phyloP scores from a whole-genome alignment of 805 yeast genomes.

The Wickerhamiella allomyrinae region DNA sequence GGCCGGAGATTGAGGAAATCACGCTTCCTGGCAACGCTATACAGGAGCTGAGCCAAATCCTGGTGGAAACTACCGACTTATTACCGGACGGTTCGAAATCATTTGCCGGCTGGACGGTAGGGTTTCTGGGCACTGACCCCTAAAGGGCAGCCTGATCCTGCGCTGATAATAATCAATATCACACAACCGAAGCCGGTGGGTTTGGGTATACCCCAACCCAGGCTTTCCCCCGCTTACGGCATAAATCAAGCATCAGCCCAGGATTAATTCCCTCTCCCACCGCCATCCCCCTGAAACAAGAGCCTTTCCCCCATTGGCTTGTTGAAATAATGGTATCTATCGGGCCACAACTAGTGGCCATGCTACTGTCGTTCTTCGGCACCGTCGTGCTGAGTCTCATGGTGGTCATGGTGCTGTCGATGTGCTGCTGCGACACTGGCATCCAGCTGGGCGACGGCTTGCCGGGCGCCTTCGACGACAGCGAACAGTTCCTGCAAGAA shows the following conservation, averaged over 20 bases:
- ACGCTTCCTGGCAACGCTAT: slow-evolving; percentile 25
- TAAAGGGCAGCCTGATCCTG: too few species aligned
- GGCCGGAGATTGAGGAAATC: slow-evolving; percentile 31
- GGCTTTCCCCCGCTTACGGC: too few species aligned
- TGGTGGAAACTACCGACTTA: slow-evolving; percentile 21
- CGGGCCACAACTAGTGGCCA: slow-evolving; percentile 3
- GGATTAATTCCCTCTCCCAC: too few species aligned
- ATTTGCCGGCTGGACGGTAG: slow-evolving; percentile 22
- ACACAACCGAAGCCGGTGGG: too few species aligned
- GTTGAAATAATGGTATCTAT: background rate
- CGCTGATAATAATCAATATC: too few species aligned
- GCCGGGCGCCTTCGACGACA: slow-evolving; percentile 54
- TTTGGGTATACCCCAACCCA: too few species aligned
- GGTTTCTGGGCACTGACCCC: too few species aligned
- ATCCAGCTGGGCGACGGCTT: slow-evolving; percentile 28
- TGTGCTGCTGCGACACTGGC: slow-evolving; percentile 16
- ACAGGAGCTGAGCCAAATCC: slow-evolving; percentile 19
- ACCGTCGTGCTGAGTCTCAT: slow-evolving; percentile 9
- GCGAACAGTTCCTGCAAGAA: slow-evolving; percentile 44
- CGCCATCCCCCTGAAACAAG: background rate
- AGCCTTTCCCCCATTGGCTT: background rate
- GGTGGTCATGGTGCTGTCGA: slow-evolving; percentile 6
- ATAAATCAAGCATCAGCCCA: too few species aligned
- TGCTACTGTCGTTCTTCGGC: slow-evolving; percentile 6
- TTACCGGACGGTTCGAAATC: slow-evolving; percentile 25